Evolutionary conservation across 2,329 filamentous ascomycete genomes (phyloP), one percentile per base, ranked within the genome.

Genomic region (Nothophoma quercina): DNA sequence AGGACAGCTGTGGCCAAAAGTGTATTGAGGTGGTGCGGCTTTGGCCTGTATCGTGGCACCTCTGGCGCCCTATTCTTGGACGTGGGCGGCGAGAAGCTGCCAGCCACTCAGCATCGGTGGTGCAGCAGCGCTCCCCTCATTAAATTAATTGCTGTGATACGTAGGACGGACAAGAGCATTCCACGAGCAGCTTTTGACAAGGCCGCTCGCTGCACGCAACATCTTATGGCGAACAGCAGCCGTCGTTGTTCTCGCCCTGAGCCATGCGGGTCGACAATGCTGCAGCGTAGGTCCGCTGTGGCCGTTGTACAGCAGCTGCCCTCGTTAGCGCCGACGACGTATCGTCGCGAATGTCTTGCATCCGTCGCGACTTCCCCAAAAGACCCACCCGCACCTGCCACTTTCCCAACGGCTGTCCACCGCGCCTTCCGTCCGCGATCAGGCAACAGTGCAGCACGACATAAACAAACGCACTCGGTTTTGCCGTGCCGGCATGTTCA

Each of bases 21-120:
- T 39, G 32, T 43, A 38, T 23, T 30, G 33, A 34, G 28, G 43
- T 43, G 50, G 50, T 53, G 43, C 43, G 38, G 50, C 36, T 40
- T 23, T 51, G 35, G 41, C 21, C 23, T 41, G 21, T 13, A 42
- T 26, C 35, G 43, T 40, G 23, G 41, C 48, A 39, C 26, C 7
- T 36, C 39, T 45, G 34, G 22, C 19, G 38, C 25, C 28, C 41
- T 46, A 41, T 41, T 41, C 42, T 36, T 52, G 49, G 49, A 32
- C 48, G 21, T 5, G 28, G 35, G 35, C 35, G 45, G 46, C 46
- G 32, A 22, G 38, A 15, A 16, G 23, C 7, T 7, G 23, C 29
- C 46, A 50, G 39, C 47, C 47, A 50, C 39, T 43, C 39, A 42
- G 25, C 33, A 13, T 26, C 7, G 10, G 26, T 19, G 8, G 21